Conservation (phyloP, 1,284 basidiomycete species). For the Cutaneotrichosporon sp. region DNA sequence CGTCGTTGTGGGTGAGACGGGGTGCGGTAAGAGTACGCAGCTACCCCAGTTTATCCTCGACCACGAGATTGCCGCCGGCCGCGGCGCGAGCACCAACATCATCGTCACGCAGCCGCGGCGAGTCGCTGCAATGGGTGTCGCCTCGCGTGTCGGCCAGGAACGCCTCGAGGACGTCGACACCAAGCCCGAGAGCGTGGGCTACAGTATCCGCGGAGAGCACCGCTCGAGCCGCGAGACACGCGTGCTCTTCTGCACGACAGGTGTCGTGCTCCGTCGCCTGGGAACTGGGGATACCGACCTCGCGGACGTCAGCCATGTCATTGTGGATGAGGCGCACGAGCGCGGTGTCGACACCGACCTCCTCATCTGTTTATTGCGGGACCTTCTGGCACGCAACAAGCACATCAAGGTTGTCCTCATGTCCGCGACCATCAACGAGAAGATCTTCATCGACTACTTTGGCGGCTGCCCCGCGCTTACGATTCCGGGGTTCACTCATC, state of each 20-base stretch:
- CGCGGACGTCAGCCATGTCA: constrained; percentile 72
- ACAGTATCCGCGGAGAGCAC: constrained; percentile 86
- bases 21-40: constrained; percentile 76
- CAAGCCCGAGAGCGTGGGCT: constrained; percentile 69
- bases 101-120: constrained; percentile 87
- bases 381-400: constrained; percentile 68
- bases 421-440: constrained; percentile 78
- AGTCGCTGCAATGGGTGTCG: constrained; percentile 85
- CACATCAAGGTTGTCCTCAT: constrained; percentile 62
- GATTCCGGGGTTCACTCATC: constrained; percentile 81
- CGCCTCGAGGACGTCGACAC: constrained; percentile 67
- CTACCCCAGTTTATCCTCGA: constrained; percentile 89
- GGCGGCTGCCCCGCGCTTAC: constrained; percentile 72
- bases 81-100: constrained; percentile 71
- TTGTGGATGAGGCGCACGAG: constrained; percentile 93
- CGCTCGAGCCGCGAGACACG: constrained; percentile 67
- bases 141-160: constrained; percentile 81
- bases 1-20: constrained; percentile 78
- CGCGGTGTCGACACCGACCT: constrained; percentile 88
- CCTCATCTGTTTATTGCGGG: constrained; percentile 76
- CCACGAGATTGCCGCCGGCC: constrained; percentile 63
- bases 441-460: constrained; percentile 76
- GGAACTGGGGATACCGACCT: constrained; percentile 69
- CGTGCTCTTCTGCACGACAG: constrained; percentile 88
- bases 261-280: constrained; percentile 79